Evolutionary conservation across 1,139 yeast species (phyloP).

Genomic region (Pneumocystis sp.): DNA sequence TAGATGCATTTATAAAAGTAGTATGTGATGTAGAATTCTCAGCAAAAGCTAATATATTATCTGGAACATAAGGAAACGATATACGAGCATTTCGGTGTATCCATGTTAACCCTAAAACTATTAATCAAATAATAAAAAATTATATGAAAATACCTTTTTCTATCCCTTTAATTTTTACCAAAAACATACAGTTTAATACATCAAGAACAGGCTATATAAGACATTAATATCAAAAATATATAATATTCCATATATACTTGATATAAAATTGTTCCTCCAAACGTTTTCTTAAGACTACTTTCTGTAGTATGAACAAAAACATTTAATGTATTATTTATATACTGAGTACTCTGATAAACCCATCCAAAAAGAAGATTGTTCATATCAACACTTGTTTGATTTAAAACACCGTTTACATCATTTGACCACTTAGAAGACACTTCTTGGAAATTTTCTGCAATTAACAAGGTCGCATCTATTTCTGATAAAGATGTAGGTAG

Average conservation of each 20-base stretch:
- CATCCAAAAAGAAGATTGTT: constrained; percentile 57
- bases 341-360: constrained; percentile 39
- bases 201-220: constrained; percentile 32
- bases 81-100: constrained; percentile 48
- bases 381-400: constrained; percentile 31
- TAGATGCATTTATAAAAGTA: background rate
- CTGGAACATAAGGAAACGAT: constrained; percentile 33
- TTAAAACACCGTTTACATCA: constrained; percentile 36
- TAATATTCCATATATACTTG: constrained; percentile 12
- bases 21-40: background rate
- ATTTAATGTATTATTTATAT: constrained; percentile 42
- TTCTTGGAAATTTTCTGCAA: constrained; percentile 12
- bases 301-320: constrained; percentile 39
- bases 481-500: constrained; percentile 13
- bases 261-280: constrained; percentile 54
- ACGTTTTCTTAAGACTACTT: constrained; percentile 39
- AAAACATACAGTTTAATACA: constrained; percentile 67
- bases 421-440: constrained; percentile 33
- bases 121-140: background rate
- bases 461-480: constrained; percentile 9
- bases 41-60: constrained; percentile 1
- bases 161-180: constrained; percentile 48
- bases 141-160: constrained; percentile 35
- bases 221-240: background rate
- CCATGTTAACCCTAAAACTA: constrained; percentile 41